These are phyloP conservation scores for Coemansia sp. DNA, from an alignment of 371 early-diverging fungal species.

Conservation along the genomic window DNA sequence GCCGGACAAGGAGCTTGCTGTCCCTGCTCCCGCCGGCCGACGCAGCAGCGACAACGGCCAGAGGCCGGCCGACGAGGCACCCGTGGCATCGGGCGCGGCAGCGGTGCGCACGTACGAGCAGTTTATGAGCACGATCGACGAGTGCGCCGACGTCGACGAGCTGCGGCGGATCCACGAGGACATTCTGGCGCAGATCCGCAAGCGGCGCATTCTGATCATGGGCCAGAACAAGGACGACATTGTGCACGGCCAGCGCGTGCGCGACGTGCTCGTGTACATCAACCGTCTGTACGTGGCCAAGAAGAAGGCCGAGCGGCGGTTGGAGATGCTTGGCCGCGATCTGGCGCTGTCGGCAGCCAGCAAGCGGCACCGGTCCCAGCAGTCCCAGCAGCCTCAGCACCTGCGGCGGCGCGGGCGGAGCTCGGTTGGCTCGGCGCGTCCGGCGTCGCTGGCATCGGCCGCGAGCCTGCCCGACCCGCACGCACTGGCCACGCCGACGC, in stretches of 20 bases:
- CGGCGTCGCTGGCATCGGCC: conserved; percentile 12
- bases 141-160: conserved; percentile 66
- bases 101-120: conserved; percentile 69
- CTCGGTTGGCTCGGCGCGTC: background rate
- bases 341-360: conserved; percentile 1
- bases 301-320: conserved; percentile 71
- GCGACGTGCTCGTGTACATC: conserved; percentile 69
- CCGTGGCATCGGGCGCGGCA: background rate
- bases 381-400: background rate
- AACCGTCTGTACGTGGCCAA: conserved; percentile 74
- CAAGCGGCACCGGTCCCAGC: background rate
- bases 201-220: conserved; percentile 60
- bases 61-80: too few species aligned
- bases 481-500: background rate
- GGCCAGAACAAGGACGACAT: conserved; percentile 70
- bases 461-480: background rate
- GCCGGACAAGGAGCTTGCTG: too few species aligned
- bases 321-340: conserved; percentile 57
- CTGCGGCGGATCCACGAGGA: conserved; percentile 68
- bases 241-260: conserved; percentile 79
- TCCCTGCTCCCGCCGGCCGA: background rate
- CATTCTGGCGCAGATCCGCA: conserved; percentile 73
- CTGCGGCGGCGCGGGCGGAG: background rate
- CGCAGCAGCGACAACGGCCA: background rate
- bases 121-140: conserved; percentile 71